Conservation (phyloP, 2,329 filamentous ascomycete genomes). For the Xylariaceae sp. region DNA sequence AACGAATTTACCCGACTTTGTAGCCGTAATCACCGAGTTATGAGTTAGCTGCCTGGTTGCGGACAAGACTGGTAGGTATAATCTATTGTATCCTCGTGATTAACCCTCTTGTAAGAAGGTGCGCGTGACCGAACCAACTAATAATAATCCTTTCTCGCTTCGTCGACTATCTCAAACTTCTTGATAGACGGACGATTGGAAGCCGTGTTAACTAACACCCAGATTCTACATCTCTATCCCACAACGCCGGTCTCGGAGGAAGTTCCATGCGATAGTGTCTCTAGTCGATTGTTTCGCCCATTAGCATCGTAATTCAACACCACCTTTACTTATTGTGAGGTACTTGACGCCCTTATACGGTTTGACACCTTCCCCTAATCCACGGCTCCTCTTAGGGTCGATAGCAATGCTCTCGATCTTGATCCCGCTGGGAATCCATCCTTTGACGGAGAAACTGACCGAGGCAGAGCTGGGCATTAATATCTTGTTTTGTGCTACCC, state of each 20-base stretch:
- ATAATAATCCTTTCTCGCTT: neutral
- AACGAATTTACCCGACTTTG: too few relatives aligned
- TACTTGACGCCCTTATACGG: slow-evolving; percentile 99
- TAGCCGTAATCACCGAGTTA: too few relatives aligned
- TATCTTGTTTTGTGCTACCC: slow-evolving; percentile 62
- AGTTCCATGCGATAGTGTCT: neutral
- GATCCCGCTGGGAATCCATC: slow-evolving; percentile 62
- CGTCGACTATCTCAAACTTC: neutral
- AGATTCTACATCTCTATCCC: neutral
- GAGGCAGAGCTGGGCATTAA: slow-evolving; percentile 76
- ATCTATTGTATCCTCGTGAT: neutral
- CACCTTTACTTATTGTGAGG: slow-evolving; percentile 66
- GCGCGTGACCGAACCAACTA: neutral
- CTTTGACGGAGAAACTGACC: slow-evolving; percentile 66
- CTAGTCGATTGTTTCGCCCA: neutral
- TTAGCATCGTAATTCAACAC: slow-evolving; percentile 58
- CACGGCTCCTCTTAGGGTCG: slow-evolving; percentile 74
- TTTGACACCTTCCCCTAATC: slow-evolving; percentile 80
- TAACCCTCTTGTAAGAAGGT: neutral
- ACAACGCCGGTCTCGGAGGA: slow-evolving; percentile 6
- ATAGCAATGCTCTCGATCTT: slow-evolving; percentile 64
- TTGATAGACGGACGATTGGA: neutral
- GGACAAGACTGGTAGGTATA: neutral
- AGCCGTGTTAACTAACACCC: neutral
- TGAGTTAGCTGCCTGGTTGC: too few relatives aligned